A percentile compares a stretch with the other conserved stretches of the same genome.
Evolutionary conservation across 805 yeast species (phyloP).

Genomic region (Trichomonascus vanleenenianus): DNA sequence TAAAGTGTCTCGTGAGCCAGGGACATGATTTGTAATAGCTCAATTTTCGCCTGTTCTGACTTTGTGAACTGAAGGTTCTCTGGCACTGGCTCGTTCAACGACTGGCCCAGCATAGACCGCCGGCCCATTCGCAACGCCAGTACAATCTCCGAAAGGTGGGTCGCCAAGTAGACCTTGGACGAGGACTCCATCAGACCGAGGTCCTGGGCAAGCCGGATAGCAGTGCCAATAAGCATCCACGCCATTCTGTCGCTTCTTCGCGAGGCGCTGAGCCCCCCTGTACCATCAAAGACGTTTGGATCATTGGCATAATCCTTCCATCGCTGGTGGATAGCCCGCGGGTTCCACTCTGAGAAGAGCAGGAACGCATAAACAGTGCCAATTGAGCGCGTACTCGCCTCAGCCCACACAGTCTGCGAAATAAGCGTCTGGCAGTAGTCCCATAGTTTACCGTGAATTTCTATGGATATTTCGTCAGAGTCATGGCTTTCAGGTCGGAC

Average conservation of each 20-base stretch:
- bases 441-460: slow-evolving; percentile 75
- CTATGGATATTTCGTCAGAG: slow-evolving; percentile 29
- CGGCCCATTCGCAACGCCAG: slow-evolving; percentile 77
- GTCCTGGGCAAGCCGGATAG: slow-evolving; percentile 79
- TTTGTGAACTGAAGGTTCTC: slow-evolving; percentile 42
- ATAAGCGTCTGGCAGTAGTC: slow-evolving; percentile 71
- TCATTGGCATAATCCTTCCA: slow-evolving; percentile 64
- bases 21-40: slow-evolving; percentile 67
- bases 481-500: background rate
- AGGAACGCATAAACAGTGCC: slow-evolving; percentile 83
- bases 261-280: slow-evolving; percentile 67
- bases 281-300: slow-evolving; percentile 11
- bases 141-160: slow-evolving; percentile 77
- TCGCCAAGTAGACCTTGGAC: slow-evolving; percentile 68
- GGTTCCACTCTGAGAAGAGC: slow-evolving; percentile 91
- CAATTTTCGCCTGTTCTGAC: slow-evolving; percentile 70
- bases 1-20: slow-evolving; percentile 80
- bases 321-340: slow-evolving; percentile 85
- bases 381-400: slow-evolving; percentile 76
- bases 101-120: slow-evolving; percentile 67
- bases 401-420: slow-evolving; percentile 90
- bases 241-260: slow-evolving; percentile 84
- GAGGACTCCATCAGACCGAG: slow-evolving; percentile 72
- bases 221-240: slow-evolving; percentile 88
- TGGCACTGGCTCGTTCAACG: slow-evolving; percentile 45